Conservation (phyloP, 257 asterid genomes). For the Datura wrightii region DNA sequence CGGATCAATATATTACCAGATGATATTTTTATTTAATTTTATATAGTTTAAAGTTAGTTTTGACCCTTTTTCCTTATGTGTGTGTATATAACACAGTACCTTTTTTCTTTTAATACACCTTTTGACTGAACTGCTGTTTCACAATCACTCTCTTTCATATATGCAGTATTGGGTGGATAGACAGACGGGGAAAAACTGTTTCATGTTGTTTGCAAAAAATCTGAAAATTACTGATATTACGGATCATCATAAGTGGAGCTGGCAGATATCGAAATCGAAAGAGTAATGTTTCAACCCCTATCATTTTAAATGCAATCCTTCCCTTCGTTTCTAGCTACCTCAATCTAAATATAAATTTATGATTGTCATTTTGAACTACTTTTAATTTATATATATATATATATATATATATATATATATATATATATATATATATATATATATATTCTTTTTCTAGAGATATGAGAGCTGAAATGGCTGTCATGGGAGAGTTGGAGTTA, state of each 20-base stretch:
- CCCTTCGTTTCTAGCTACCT: neutral
- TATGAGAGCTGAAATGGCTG: neutral
- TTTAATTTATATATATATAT: too few species aligned
- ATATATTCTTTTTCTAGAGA: neutral
- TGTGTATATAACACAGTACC: too few species aligned
- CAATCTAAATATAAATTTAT: neutral
- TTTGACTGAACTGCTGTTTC: too few species aligned
- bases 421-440: too few species aligned
- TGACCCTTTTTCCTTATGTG: too few species aligned
- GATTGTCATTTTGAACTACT: neutral
- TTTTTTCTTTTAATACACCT: too few species aligned
- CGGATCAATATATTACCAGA: too few species aligned
- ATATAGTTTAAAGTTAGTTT: too few species aligned
- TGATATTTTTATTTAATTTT: too few species aligned
- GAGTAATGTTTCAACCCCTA: neutral
- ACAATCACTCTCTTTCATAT: neutral
- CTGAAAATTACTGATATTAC: neutral
- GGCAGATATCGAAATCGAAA: conserved; percentile 16
- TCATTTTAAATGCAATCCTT: neutral
- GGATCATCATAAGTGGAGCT: neutral
- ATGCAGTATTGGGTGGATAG: conserved; percentile 18
- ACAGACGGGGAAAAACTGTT: neutral
- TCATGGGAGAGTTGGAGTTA: neutral
- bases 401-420: too few species aligned
- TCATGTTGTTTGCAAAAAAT: neutral